Evolutionary conservation across 2,329 filamentous ascomycete species (phyloP), one percentile per base, ranked within the genome.

Genomic region (Cadophora gregata): DNA sequence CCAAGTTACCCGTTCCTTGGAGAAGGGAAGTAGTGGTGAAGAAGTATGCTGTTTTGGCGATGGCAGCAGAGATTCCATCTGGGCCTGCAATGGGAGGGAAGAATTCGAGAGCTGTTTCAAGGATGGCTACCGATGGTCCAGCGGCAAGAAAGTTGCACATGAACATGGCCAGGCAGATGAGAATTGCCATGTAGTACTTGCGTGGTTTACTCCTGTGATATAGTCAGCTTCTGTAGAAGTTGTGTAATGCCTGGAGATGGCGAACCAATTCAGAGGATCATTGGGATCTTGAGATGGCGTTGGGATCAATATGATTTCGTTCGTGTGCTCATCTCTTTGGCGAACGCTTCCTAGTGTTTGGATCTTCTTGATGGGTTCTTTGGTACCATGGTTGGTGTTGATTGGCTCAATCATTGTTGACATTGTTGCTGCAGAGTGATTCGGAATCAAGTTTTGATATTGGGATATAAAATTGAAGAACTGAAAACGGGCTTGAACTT

Each of bases 271-370:
- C 10, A 63, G 38, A 27, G 62, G 62, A 33, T 63, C 62, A 58
- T 63, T 63, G 3, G 62, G 77, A 67, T 79, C 77, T 8, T 73
- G 67, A 36, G 74, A 77, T 5, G 78, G 78, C 14, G 70, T 71
- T 33, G 75, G 75, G 31, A 77, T 71, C 21, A 76, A 65, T 53
- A 75, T 74, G 47, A 76, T 75, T 45, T 74, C 73, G n/a, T 74
- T 64, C 9, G 71, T 72, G 33, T 70, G 65, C 51, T 67, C 69
- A 59, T 72, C n/a, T 29, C 69, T 63, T 42, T 69, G 65, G 14
- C 70, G 69, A 31, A 71, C 50, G 48, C 45, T 70, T 29, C 71
- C 71, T 2, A 72, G 64, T 3, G 71, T 71, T 16, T 64, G 45
- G 12, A 65, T 38, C 51, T 50, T 64, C 27, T 62, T 63, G 25